Evolutionary conservation across 129 eudicot genomes (phyloP), one percentile per base, ranked within the genome.

Genomic region (Scalesia atractyloides): DNA sequence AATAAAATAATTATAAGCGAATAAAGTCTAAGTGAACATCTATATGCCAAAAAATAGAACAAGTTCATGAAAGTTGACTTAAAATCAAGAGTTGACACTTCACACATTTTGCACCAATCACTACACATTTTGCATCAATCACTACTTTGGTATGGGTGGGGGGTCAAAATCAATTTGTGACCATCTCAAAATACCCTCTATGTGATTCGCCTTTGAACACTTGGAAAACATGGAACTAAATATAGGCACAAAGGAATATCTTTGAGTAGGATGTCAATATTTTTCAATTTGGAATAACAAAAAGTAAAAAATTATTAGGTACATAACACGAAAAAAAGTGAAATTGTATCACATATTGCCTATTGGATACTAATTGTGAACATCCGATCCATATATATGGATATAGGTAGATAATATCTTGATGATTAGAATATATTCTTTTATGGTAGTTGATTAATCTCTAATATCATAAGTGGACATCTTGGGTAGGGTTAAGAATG

Each of bases 61-160:
- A 78, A 70, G 63, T 78, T 63, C 17, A 52, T 4, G 39, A 78
- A 57, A 37, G 60, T 63, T 64, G 82, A 78, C 77, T 70, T 78
- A 72, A 37, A 52, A 70, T 78, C n/a, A 71, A 22, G 72, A 30
- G 54, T 69, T 5, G 81, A 69, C 81, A 77, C 81, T 69, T 69
- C 59, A 70, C 49, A 54, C 11, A 37, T 63, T 60, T 52, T 39
- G 48, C 24, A 50, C 39, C 66, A 9, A 63, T 69, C 72, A 49
- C 8, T 34, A 62, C 49, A 54, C n/a, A 37, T 63, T 60, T 52
- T 39, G 48, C 24, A 50, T 26, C 66, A 9, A 63, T 69, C 72
- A 49, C 12, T 46, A 62, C 43, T 20, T 61, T 48, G 58, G 59
- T 16, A 11, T 14, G 16, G 24, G 59, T 59, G 64, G 79, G 79